A percentile compares a stretch with the other conserved stretches of the same genome.
Conservation (phyloP, 331 rosid genomes). For the Prunus yedoensis region DNA sequence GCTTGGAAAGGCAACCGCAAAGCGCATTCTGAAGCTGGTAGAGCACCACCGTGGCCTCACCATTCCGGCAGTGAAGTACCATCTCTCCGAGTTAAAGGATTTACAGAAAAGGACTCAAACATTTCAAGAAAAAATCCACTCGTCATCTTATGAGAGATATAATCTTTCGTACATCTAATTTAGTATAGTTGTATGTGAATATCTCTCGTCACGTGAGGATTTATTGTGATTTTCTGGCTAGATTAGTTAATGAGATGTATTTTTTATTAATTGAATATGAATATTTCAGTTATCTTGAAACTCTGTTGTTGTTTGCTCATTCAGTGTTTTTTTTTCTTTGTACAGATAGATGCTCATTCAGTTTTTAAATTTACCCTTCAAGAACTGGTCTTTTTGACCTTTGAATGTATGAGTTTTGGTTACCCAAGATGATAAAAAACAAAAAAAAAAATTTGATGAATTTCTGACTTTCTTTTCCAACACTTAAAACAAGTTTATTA, state of each 20-base stretch:
- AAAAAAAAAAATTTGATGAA: no score
- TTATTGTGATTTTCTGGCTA: no score
- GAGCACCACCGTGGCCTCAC: not conserved
- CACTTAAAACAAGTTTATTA: no score
- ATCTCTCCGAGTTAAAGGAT: not conserved
- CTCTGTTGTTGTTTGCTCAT: not conserved
- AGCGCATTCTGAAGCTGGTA: not conserved
- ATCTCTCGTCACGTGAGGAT: no score
- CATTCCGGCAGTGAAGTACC: not conserved
- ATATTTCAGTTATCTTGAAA: not conserved
- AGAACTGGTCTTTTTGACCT: not conserved
- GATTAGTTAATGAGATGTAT: no score
- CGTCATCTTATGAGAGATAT: not conserved
- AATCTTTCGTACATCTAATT: not conserved
- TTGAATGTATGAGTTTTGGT: not conserved
- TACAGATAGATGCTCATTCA: no score
- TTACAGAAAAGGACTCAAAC: not conserved
- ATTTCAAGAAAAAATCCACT: no score
- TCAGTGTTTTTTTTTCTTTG: no score
- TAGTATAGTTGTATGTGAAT: no score
- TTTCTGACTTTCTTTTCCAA: no score
- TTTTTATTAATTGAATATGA: not conserved
- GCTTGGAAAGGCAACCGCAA: not conserved
- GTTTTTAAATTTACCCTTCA: not conserved
- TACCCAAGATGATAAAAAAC: not conserved